phyloP scores from a whole-genome alignment of 805 yeast genomes.

The Sugiyamaella mastotermitis region DNA sequence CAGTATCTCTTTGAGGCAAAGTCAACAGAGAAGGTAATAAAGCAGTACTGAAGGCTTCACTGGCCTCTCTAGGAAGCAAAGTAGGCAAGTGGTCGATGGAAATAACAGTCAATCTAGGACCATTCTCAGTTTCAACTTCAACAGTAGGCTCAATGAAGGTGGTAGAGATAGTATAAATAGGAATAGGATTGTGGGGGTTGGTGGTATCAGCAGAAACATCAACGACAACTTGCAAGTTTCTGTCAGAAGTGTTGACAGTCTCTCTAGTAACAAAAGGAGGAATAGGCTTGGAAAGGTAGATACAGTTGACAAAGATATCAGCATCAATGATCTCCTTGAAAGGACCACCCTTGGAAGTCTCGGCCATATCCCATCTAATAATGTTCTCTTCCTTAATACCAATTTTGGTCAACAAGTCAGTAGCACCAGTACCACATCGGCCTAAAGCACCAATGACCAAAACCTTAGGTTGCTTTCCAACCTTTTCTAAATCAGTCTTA shows the following conservation, averaged over 20 bases:
- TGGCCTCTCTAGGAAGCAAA: slow-evolving; percentile 92
- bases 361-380: slow-evolving; percentile 93
- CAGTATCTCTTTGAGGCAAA: slow-evolving; percentile 71
- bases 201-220: slow-evolving; percentile 99
- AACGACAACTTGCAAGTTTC: slow-evolving; percentile 86
- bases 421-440: slow-evolving; percentile 97
- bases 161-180: slow-evolving; percentile 86
- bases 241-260: slow-evolving; percentile 53
- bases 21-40: slow-evolving; percentile 83
- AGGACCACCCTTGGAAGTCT: slow-evolving; percentile 96
- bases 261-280: slow-evolving; percentile 81
- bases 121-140: slow-evolving; percentile 64
- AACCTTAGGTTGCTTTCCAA: slow-evolving; percentile 68
- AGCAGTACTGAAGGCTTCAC: slow-evolving; percentile 84
- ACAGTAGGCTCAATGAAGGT: slow-evolving; percentile 90
- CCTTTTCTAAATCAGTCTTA: slow-evolving; percentile 47
- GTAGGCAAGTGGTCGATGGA: slow-evolving; percentile 97
- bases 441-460: slow-evolving; percentile 96
- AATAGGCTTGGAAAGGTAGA: slow-evolving; percentile 87
- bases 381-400: slow-evolving; percentile 87
- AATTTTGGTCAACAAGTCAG: slow-evolving; percentile 69
- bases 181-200: slow-evolving; percentile 96
- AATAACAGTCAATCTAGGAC: slow-evolving; percentile 84
- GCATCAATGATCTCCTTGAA: slow-evolving; percentile 81
- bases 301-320: slow-evolving; percentile 93